Conservation (phyloP, 257 asterid species). For the Primulina huaijiensis region DNA sequence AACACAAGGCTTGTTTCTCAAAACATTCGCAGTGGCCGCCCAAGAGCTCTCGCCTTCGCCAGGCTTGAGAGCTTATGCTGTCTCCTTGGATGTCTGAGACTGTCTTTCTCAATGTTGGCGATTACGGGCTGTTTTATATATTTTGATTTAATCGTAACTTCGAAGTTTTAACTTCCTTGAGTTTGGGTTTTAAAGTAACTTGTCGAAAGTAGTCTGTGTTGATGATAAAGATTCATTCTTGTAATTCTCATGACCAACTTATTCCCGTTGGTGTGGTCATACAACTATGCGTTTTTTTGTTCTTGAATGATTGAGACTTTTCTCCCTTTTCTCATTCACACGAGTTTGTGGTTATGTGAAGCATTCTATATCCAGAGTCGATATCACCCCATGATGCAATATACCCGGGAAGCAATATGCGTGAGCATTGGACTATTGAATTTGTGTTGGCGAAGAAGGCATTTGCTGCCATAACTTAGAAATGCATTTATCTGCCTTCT, state of each 20-base stretch:
- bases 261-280: background rate
- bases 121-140: background rate
- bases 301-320: background rate
- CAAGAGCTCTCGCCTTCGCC: background rate
- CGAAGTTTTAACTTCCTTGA: too few species aligned
- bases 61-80: background rate
- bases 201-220: background rate
- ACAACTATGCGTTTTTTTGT: background rate
- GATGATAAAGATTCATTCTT: background rate
- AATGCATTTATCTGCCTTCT: background rate
- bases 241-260: background rate
- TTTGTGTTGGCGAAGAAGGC: too few species aligned
- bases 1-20: background rate
- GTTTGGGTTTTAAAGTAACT: background rate
- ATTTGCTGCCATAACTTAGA: too few species aligned
- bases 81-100: background rate
- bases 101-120: background rate
- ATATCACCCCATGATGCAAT: too few species aligned
- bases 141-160: too few species aligned
- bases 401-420: background rate
- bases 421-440: background rate
- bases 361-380: background rate
- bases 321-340: background rate
- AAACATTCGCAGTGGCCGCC: background rate
- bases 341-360: background rate